Conservation (phyloP, 2,329 filamentous ascomycete genomes). For the Colletotrichum cuscutae region DNA sequence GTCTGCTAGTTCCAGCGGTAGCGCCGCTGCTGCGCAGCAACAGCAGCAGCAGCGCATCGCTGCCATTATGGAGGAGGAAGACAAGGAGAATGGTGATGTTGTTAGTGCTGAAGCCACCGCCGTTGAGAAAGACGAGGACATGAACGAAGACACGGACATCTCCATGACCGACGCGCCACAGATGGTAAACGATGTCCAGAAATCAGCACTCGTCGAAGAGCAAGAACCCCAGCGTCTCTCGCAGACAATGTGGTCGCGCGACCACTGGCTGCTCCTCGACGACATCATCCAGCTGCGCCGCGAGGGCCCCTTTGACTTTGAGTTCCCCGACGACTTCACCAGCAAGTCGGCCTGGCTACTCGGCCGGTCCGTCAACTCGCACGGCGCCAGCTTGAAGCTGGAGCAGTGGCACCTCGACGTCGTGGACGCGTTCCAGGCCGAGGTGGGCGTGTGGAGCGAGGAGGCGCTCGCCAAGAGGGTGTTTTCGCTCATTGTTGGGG, state of each 20-base stretch:
- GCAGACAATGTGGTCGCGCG: constrained; percentile 56
- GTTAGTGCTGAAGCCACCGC: constrained; percentile 27
- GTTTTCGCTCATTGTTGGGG: constrained; percentile 64
- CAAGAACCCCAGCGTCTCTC: constrained; percentile 44
- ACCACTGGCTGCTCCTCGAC: constrained; percentile 66
- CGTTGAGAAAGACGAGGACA: constrained; percentile 40
- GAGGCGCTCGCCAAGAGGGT: constrained; percentile 60
- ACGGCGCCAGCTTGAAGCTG: constrained; percentile 58
- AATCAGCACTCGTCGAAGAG: not conserved
- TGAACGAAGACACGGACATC: constrained; percentile 19
- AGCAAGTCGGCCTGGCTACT: constrained; percentile 50
- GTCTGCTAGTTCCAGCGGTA: constrained; percentile 8
- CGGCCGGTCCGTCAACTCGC: constrained; percentile 59
- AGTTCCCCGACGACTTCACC: constrained; percentile 40
- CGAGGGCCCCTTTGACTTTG: constrained; percentile 51
- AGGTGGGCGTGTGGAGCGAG: constrained; percentile 62
- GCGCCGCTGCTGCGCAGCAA: constrained; percentile 28
- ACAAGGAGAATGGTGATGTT: constrained; percentile 47
- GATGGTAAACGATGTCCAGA: not conserved
- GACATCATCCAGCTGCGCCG: constrained; percentile 61
- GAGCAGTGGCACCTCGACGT: constrained; percentile 69
- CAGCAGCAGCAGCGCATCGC: constrained; percentile 19
- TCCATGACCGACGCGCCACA: constrained; percentile 30
- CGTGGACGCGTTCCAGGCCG: constrained; percentile 61
- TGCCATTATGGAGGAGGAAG: constrained; percentile 35